Base-by-base conservation (phyloP, 2,329 filamentous ascomycete species). In the Stagonosporopsis cucurbitacearum region DNA sequence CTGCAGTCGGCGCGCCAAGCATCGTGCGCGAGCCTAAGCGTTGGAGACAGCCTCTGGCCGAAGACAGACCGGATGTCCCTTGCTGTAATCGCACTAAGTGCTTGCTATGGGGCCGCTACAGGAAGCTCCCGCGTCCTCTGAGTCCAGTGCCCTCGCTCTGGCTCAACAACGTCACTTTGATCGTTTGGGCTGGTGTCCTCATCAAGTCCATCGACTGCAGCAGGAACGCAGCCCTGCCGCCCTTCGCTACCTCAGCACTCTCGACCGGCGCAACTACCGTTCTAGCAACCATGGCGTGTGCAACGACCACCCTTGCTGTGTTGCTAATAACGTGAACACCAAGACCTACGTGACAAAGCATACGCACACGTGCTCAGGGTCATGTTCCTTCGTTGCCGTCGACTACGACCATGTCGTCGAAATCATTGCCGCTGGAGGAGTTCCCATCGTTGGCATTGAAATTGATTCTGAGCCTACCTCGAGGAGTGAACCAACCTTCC, bases 361-460 rank as follows among this genome's bases (percentile, higher is more conserved):
- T 15, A 41, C 40, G 20, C 37, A 41, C 36, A 32, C 28, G n/a
- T 44, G 42, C 15, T 26, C 41, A 23, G 42, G 42, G 19, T 32
- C 45, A 13, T 51, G 41, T 20, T 7, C 35, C 15, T 25, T 25
- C 4, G 12, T 47, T 11, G 28, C 12, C 39, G 47, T 46, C 30
- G 41, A 44, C 35, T 48, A 51, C 26, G 30, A 23, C 22, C 41
- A 28, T 15, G 23, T 57, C 23, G 36, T 45, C 39, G 12, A 40
- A 8, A 57, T 57, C 30, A 57, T 57, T 35, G 25, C 22, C 17
- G 25, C 17, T 9, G 54, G 54, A 5, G 40, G 47, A 23, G 28
- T 57, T 6, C 54, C 54, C 9, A 45, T 57, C 20, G 26, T 57
- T 15, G 48, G 49, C 35, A 49, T 57, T 17, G 33, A 53, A 12